Conservation (phyloP, 139 green algal genomes). For the Coelastrella sp. region DNA sequence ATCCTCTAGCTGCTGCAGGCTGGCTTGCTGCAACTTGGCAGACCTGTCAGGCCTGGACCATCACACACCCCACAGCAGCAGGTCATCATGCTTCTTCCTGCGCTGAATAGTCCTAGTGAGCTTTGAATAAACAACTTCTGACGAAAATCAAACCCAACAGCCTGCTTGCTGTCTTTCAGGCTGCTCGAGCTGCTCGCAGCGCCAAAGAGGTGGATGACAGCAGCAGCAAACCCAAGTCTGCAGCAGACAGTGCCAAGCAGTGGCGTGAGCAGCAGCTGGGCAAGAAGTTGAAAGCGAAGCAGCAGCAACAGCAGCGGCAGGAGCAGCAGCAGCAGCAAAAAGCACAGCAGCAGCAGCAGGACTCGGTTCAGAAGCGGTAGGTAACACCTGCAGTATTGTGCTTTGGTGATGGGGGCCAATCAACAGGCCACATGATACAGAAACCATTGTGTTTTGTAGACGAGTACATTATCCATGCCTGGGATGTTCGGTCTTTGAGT, state of each 20-base stretch:
- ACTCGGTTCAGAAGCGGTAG: slow-evolving; percentile 11
- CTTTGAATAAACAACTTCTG: no score
- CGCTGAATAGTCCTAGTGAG: no score
- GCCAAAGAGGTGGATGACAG: slow-evolving; percentile 1
- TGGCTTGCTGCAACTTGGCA: no score
- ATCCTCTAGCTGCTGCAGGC: no score
- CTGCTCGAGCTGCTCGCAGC: slow-evolving; percentile 44
- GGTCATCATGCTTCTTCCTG: no score
- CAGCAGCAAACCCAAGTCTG: neutral
- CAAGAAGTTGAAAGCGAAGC: slow-evolving; percentile 45
- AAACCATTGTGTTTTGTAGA: no score
- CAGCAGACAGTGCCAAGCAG: slow-evolving; percentile 55
- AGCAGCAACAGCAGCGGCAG: slow-evolving; percentile 24
- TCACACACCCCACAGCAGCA: no score
- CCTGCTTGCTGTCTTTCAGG: slow-evolving; percentile 8
- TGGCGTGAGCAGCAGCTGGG: slow-evolving; percentile 58
- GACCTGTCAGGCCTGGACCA: no score
- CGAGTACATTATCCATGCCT: no score
- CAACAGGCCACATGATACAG: no score
- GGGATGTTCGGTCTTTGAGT: no score
- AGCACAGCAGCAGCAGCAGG: slow-evolving; percentile 42
- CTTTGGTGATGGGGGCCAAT: neutral
- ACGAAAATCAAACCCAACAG: no score
- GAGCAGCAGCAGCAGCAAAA: slow-evolving; percentile 35
- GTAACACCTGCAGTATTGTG: neutral